Conservation (phyloP, 2,329 filamentous ascomycete species). For the Phialemonium atrogriseum region DNA sequence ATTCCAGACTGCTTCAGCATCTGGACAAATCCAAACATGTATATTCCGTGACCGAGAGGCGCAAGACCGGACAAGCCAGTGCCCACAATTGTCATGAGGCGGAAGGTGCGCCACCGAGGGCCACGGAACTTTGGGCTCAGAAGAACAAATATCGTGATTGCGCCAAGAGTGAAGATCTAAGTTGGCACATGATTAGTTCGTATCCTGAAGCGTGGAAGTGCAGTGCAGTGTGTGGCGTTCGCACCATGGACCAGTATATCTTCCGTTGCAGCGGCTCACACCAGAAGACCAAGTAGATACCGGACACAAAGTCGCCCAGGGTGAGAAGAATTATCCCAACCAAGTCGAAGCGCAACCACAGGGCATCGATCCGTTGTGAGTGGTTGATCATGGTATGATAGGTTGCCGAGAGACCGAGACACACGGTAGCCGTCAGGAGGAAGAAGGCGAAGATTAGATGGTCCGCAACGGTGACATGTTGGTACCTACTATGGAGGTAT, state of each 20-base stretch:
- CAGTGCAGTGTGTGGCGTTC: too few relatives aligned
- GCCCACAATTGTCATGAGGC: not conserved
- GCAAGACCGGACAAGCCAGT: not conserved
- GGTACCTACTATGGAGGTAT: not conserved
- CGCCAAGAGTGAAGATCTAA: not conserved
- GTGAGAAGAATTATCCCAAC: not conserved
- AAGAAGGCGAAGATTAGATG: not conserved
- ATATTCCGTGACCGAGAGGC: not conserved
- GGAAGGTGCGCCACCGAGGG: not conserved
- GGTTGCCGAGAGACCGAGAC: not conserved
- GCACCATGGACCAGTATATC: slow-evolving; percentile 1
- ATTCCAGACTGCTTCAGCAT: slow-evolving; percentile 1
- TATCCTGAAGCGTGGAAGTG: too few relatives aligned
- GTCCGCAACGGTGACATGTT: not conserved
- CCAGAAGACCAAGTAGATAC: not conserved
- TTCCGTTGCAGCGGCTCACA: not conserved
- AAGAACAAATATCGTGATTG: slow-evolving; percentile 1
- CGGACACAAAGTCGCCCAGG: not conserved
- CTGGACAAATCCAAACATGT: not conserved
- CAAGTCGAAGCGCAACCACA: slow-evolving; percentile 1
- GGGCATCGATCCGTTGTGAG: not conserved
- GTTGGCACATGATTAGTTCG: too few relatives aligned
- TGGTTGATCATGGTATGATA: slow-evolving; percentile 1
- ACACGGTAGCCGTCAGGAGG: not conserved
- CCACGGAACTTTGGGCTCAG: not conserved